phyloP scores from a whole-genome alignment of 768 basidiomycete genomes.

The Suillus luteus region DNA sequence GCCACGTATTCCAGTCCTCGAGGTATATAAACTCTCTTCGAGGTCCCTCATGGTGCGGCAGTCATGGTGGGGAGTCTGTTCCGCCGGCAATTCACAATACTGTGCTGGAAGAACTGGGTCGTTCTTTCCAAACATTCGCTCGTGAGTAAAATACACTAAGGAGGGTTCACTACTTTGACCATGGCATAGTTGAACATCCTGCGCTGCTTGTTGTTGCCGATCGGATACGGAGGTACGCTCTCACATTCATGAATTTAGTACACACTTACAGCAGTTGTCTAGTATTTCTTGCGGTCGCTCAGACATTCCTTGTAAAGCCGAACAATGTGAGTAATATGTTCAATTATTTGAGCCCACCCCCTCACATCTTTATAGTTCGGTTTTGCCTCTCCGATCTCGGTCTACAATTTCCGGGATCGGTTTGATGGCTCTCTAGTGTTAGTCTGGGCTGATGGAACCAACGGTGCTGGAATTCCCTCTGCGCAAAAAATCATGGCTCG shows the following conservation, averaged over 20 bases:
- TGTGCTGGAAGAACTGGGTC: constrained; percentile 78
- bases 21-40: neutral
- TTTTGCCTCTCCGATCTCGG: constrained; percentile 55
- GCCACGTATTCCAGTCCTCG: neutral
- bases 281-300: constrained; percentile 65
- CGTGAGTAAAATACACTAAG: constrained; percentile 40
- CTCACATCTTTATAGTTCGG: constrained; percentile 50
- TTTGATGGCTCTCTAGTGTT: constrained; percentile 56
- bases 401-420: constrained; percentile 46
- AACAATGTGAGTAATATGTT: constrained; percentile 49
- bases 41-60: neutral
- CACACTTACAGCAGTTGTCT: neutral
- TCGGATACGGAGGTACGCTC: constrained; percentile 52
- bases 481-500: constrained; percentile 60
- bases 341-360: neutral
- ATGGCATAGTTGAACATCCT: constrained; percentile 52
- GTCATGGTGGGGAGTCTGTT: constrained; percentile 39
- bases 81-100: constrained; percentile 59
- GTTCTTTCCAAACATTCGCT: constrained; percentile 64
- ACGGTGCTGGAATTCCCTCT: constrained; percentile 53
- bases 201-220: constrained; percentile 62
- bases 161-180: constrained; percentile 10
- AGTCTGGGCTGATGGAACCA: constrained; percentile 71
- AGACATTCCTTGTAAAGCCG: constrained; percentile 57
- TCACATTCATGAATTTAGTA: neutral